Percentiles rank a stretch among this genome's conserved stretches.
These are phyloP conservation scores for Pythium diclinum DNA, from an alignment of 352 stramenopile genomes.

Conservation along the genomic window DNA sequence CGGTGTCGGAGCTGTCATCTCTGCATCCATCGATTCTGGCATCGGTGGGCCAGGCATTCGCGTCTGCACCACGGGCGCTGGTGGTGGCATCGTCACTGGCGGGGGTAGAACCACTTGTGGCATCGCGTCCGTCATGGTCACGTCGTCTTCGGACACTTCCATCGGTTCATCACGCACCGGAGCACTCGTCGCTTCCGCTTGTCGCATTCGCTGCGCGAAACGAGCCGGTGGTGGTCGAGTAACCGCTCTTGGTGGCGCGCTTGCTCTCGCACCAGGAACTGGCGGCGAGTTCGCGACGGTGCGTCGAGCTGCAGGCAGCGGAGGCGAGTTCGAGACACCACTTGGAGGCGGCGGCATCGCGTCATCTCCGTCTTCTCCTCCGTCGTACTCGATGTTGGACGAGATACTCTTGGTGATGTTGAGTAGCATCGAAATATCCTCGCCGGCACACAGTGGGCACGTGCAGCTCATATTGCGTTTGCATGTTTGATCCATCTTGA, in stretches of 20 bases:
- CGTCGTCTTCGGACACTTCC: conserved; percentile 20
- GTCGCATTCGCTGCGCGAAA: conserved; percentile 1
- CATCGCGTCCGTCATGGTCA: conserved; percentile 19
- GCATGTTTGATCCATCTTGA: conserved; percentile 73
- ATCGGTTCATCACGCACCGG: conserved; percentile 25
- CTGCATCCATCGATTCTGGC: conserved; percentile 18
- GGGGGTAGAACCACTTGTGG: neutral
- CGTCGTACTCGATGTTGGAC: conserved; percentile 75
- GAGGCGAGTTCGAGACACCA: conserved; percentile 48
- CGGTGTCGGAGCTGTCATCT: conserved; percentile 16
- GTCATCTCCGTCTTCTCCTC: conserved; percentile 32
- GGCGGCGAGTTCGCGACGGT: conserved; percentile 45
- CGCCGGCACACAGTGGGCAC: conserved; percentile 76
- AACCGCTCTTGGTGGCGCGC: conserved; percentile 22
- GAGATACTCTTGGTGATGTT: conserved; percentile 80
- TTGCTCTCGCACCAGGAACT: conserved; percentile 10
- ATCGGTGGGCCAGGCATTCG: conserved; percentile 10
- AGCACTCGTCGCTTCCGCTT: neutral
- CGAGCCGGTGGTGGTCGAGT: neutral
- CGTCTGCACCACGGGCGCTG: conserved; percentile 8
- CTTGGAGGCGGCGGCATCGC: conserved; percentile 28
- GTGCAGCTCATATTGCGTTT: conserved; percentile 86
- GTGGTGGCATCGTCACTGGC: neutral
- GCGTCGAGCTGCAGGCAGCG: conserved; percentile 21
- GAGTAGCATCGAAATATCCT: conserved; percentile 73